phyloP scores from a whole-genome alignment of 495 filamentous ascomycete genomes.

The Apiosordaria backusii region DNA sequence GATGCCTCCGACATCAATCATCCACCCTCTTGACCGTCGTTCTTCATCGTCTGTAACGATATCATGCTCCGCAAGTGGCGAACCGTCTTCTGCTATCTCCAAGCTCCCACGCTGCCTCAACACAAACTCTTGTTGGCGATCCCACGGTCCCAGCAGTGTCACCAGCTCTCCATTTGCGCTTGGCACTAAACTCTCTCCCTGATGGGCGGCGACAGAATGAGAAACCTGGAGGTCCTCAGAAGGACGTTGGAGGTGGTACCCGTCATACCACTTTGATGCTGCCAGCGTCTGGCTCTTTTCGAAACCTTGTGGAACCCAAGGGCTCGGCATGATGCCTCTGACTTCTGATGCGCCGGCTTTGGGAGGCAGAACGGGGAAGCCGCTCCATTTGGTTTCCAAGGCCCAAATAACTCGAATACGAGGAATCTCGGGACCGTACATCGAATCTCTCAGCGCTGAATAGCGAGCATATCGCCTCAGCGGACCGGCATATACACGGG shows the following conservation, averaged over 20 bases:
- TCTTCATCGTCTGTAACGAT: slow-evolving; percentile 14
- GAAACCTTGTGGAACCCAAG: slow-evolving; percentile 39
- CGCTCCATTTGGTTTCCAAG: slow-evolving; percentile 39
- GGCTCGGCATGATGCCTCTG: slow-evolving; percentile 34
- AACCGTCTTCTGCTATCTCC: slow-evolving; percentile 23
- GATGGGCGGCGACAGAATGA: not conserved
- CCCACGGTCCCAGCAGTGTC: slow-evolving; percentile 37
- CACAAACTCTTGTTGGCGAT: slow-evolving; percentile 34
- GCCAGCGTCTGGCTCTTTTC: slow-evolving; percentile 26
- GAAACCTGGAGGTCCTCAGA: not conserved
- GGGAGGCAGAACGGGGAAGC: slow-evolving; percentile 39
- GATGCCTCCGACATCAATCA: slow-evolving; percentile 45
- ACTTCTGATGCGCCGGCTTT: slow-evolving; percentile 25
- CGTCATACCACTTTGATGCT: slow-evolving; percentile 33
- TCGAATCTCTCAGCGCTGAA: slow-evolving; percentile 38
- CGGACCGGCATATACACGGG: slow-evolving; percentile 45
- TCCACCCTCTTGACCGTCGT: slow-evolving; percentile 34
- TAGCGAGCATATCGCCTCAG: slow-evolving; percentile 45
- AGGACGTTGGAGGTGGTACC: slow-evolving; percentile 17
- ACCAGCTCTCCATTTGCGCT: slow-evolving; percentile 31
- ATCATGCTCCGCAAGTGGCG: not conserved
- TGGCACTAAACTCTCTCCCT: slow-evolving; percentile 22
- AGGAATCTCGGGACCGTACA: slow-evolving; percentile 42
- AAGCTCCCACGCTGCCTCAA: slow-evolving; percentile 33
- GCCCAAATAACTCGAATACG: slow-evolving; percentile 39